phyloP scores from a whole-genome alignment of 2,329 filamentous ascomycete species.

The Leptographium galeiforme region DNA sequence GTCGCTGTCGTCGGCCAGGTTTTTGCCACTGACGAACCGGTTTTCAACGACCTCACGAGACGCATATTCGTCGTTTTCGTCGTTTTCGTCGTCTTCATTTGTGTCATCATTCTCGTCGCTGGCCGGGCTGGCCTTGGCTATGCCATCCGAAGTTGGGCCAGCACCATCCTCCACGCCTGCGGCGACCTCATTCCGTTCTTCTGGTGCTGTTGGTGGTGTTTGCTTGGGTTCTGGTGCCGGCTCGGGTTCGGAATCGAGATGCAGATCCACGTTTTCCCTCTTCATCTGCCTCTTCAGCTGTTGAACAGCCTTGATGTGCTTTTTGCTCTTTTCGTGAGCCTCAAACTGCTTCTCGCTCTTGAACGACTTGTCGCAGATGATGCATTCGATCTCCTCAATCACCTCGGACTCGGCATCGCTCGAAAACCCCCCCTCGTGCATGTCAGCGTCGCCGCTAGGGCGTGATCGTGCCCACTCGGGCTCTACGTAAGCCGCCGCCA shows the following conservation, averaged over 20 bases:
- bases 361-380: conserved; percentile 66
- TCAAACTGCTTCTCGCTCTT: conserved; percentile 87
- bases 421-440: conserved; percentile 43
- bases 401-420: conserved; percentile 40
- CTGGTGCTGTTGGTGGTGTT: neutral
- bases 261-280: conserved; percentile 56
- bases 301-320: conserved; percentile 78
- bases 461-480: conserved; percentile 33
- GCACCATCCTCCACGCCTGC: neutral
- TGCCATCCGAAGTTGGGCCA: neutral
- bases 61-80: conserved; percentile 30
- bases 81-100: conserved; percentile 20
- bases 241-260: conserved; percentile 21
- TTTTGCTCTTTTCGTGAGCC: conserved; percentile 91
- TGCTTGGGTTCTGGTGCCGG: neutral
- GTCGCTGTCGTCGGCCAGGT: conserved; percentile 32
- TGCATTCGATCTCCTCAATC: conserved; percentile 53
- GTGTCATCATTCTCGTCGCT: conserved; percentile 16
- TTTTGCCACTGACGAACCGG: conserved; percentile 17
- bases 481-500: conserved; percentile 36
- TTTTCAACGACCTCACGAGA: conserved; percentile 29
- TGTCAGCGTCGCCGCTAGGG: conserved; percentile 32
- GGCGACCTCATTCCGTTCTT: neutral
- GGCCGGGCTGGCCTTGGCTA: conserved; percentile 1
- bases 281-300: conserved; percentile 71